A percentile compares a stretch with the other conserved stretches of the same genome.
Conservation (phyloP, 2,329 filamentous ascomycete genomes). For the Sporothrix schenckii region DNA sequence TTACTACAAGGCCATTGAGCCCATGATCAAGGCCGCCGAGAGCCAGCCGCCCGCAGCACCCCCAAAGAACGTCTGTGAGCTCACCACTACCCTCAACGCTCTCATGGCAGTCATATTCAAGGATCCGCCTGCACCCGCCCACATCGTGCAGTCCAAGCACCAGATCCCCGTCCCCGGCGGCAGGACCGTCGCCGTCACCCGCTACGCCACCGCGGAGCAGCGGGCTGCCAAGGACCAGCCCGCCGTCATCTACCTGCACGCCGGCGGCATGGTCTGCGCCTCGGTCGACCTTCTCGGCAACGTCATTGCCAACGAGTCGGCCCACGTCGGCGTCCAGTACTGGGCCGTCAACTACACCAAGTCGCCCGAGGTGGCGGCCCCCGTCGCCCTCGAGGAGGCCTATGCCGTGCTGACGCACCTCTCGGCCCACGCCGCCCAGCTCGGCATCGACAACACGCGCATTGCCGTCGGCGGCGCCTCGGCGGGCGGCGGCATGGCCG, state of each 20-base stretch:
- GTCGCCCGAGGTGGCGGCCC: slow-evolving; percentile 54
- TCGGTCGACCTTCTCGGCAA: slow-evolving; percentile 34
- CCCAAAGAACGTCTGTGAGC: slow-evolving; percentile 27
- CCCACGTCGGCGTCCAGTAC: slow-evolving; percentile 35
- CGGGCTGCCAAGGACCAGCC: slow-evolving; percentile 25
- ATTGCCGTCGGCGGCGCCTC: slow-evolving; percentile 39
- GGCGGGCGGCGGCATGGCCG: slow-evolving; percentile 40
- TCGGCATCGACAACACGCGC: slow-evolving; percentile 38
- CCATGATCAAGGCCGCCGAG: slow-evolving; percentile 27
- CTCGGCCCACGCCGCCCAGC: slow-evolving; percentile 39
- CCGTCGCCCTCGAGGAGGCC: slow-evolving; percentile 49
- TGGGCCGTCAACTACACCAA: slow-evolving; percentile 53
- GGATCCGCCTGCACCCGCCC: slow-evolving; percentile 16
- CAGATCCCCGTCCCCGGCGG: slow-evolving; percentile 30
- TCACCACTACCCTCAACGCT: slow-evolving; percentile 15
- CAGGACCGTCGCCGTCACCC: slow-evolving; percentile 29
- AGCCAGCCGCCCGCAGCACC: slow-evolving; percentile 13
- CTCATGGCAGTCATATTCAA: not conserved
- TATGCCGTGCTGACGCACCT: slow-evolving; percentile 42
- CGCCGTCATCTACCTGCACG: slow-evolving; percentile 38
- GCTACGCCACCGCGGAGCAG: slow-evolving; percentile 34
- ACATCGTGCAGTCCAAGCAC: slow-evolving; percentile 29
- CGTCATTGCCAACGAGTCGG: slow-evolving; percentile 34
- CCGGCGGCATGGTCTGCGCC: slow-evolving; percentile 40
- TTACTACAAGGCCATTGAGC: slow-evolving; percentile 31